Evolutionary conservation across 2,329 filamentous ascomycete species (phyloP).

Genomic region (Fusarium albidum): DNA sequence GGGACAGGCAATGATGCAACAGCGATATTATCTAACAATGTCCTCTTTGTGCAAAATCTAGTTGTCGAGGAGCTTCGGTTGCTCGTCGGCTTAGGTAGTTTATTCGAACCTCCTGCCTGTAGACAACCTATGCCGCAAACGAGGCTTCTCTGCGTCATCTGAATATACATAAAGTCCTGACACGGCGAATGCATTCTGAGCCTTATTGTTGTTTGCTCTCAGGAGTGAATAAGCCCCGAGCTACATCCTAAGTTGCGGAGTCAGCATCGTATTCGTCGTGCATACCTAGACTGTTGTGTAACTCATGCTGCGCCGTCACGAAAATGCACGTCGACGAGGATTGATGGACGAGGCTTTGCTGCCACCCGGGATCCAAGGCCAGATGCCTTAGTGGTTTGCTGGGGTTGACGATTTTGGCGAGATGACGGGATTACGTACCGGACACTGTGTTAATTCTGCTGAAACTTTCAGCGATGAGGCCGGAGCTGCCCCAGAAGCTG

Average conservation of each 20-base stretch:
- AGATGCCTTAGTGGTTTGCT: too few species aligned
- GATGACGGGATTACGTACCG: neutral
- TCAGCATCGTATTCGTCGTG: slow-evolving; percentile 34
- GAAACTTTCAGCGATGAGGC: neutral
- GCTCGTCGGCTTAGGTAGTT: too few species aligned
- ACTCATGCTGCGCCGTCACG: slow-evolving; percentile 25
- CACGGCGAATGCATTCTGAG: too few species aligned
- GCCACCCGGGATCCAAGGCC: neutral
- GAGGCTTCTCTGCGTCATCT: too few species aligned
- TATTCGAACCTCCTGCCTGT: too few species aligned
- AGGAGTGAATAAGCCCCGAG: too few species aligned
- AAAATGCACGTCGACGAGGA: slow-evolving; percentile 20
- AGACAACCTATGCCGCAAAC: too few species aligned
- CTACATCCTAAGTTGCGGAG: slow-evolving; percentile 21
- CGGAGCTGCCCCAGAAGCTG: slow-evolving; percentile 9
- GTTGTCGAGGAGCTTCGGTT: too few species aligned
- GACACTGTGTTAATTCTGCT: slow-evolving; percentile 19
- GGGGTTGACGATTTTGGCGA: neutral
- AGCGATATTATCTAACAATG: too few species aligned
- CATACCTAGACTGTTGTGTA: slow-evolving; percentile 16
- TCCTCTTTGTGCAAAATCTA: too few species aligned
- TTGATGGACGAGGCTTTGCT: slow-evolving; percentile 20
- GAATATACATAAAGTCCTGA: too few species aligned
- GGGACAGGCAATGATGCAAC: slow-evolving; percentile 1
- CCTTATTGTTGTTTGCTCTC: too few species aligned